Evolutionary conservation across 768 basidiomycete genomes (phyloP), one percentile per base, ranked within the genome.

Genomic region (Boletus tomentosulus): DNA sequence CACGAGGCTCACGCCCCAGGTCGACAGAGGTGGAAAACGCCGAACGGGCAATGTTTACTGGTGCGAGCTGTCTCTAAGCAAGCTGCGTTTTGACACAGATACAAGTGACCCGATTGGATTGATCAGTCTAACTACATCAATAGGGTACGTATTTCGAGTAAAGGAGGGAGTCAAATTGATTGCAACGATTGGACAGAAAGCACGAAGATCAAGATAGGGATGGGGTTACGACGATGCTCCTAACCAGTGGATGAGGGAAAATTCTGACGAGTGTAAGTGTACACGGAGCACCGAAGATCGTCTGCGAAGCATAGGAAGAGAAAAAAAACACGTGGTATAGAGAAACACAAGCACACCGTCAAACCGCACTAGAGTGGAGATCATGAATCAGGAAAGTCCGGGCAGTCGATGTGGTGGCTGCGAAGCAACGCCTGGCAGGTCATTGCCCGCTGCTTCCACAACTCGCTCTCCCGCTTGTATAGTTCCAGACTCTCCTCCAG

Each of bases 391-490:
- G 60, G 48, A 57, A 84, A 77, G 48, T 76, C 75, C 0, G 85
- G 83, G 58, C 78, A 80, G 13, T 79, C 75, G 44, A 84, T 75
- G 5, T 81, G 81, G 56, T 85, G 80, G 55, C 77, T 78, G 41
- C 73, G 72, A 16, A 88, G 76, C 47, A 86, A 66, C 22, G 81
- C 79, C 62, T 79, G 75, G 15, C 60, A 70, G 10, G 70, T 70
- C 53, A 72, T 53, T 51, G 85, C 80, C 50, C 80, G 77, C 37
- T 76, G 76, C 66, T 76, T 81, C 86, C 84, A 87, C 61, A 76
- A 66, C 67, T 87, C 84, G 59, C 76, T 74, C 66, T 89, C 86
- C 54, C 66, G 68, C 50, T 76, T 79, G 62, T 84, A 71, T 30
- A 62, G 72, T 54, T 81, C 78, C 46, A 84, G 70, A 7, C 62